Conservation (phyloP, 768 basidiomycete species). For the Chlorophyllum brunneum region DNA sequence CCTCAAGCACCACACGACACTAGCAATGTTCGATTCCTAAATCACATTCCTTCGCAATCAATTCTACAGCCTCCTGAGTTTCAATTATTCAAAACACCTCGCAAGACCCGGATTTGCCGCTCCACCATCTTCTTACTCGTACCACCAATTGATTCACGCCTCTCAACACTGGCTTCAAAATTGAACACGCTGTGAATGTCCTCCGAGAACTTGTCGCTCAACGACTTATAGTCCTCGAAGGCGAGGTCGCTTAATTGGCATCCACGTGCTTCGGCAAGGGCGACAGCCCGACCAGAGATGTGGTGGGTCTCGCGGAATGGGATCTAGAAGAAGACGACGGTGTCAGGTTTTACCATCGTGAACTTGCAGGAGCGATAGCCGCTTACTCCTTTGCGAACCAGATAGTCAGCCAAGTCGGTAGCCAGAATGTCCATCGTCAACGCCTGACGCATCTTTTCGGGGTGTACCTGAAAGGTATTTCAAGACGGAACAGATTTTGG, state of each 20-base stretch:
- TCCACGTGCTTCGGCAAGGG: constrained; percentile 80
- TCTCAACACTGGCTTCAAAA: constrained; percentile 94
- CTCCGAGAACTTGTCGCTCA: constrained; percentile 74
- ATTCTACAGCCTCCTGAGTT: too few relatives aligned
- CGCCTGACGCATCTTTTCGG: constrained; percentile 84
- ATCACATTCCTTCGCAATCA: too few relatives aligned
- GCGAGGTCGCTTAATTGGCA: constrained; percentile 81
- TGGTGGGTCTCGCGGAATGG: constrained; percentile 99
- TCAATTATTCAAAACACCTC: constrained; percentile 41
- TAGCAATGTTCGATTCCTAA: not conserved
- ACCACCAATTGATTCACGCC: constrained; percentile 88
- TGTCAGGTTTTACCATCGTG: not conserved
- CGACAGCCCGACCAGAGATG: constrained; percentile 94
- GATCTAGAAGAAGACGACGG: constrained; percentile 47
- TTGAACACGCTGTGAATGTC: constrained; percentile 87
- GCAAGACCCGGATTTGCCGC: constrained; percentile 77
- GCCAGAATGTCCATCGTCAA: constrained; percentile 98
- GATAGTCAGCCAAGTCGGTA: constrained; percentile 98
- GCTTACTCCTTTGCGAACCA: constrained; percentile 95
- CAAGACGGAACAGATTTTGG: not conserved
- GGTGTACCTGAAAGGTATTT: constrained; percentile 60
- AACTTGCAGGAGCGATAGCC: constrained; percentile 1
- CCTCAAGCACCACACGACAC: too few relatives aligned
- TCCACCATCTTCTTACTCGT: constrained; percentile 82
- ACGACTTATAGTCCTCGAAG: constrained; percentile 70